Evolutionary conservation across 768 basidiomycete genomes (phyloP), one percentile per base, ranked within the genome.

Genomic region (Sistotremastrum suecicum): DNA sequence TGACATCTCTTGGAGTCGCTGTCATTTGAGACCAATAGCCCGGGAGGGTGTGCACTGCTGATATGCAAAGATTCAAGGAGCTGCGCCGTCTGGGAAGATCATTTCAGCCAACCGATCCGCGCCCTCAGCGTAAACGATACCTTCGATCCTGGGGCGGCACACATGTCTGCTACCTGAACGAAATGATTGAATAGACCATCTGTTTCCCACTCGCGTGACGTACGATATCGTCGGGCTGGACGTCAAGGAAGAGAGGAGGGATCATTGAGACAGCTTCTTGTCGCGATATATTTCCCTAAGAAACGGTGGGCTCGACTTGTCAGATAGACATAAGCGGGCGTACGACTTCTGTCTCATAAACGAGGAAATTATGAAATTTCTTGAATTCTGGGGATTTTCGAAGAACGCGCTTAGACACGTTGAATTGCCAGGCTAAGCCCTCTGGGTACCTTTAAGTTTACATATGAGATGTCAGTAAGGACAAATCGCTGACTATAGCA

Each of bases 181-280:
- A 33, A 42, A 35, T 43, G 33, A 43, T n/a, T 35, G 12, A 39
- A 28, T 28, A 41, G 3, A 35, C 28, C 34, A 39, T 7, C 39
- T 34, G 43, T 48, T 32, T 10, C 44, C 41, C 5, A 37, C 11
- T n/a, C 31, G 7, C 7, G 35, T 36, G 46, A 63, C 71, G 43
- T 56, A 79, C 84, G 55, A 67, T 70, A 60, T 98, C 94, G 58
- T 95, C 84, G 0, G 95, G 88, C 56, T 87, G 70, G n/a, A 98
- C 88, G 46, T 90, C 86, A 34, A 99, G 75, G 53, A 98, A 80
- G 2, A 99, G 73, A 1, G 95, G 94, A 4, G 95, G 95, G n/a
- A 99, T 68, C 95, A 99, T 99, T 59, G 89, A 94, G 48, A 99
- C 95, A 11, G 89, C 91, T 63, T 99, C 95, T 61, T 97, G 92